Conservation (phyloP, 352 stramenopile genomes). For the Pythium dissimile region DNA sequence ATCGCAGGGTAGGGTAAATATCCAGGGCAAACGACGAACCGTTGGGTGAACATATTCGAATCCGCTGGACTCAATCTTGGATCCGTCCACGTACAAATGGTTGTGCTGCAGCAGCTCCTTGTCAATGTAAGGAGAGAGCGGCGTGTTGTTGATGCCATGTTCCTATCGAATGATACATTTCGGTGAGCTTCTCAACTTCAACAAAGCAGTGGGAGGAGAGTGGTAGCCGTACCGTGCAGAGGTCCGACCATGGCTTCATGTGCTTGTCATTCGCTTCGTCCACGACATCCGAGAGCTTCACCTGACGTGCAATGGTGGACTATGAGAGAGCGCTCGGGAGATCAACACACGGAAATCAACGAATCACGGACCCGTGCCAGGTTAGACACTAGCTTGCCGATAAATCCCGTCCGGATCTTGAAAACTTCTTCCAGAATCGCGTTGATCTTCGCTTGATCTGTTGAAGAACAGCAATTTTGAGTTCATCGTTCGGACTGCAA, state of each 20-base stretch:
- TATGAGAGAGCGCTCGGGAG: not conserved
- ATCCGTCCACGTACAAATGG: slow-evolving; percentile 72
- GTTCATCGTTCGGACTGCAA: not conserved
- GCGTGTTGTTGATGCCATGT: slow-evolving; percentile 79
- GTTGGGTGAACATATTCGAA: slow-evolving; percentile 74
- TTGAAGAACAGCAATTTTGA: not conserved
- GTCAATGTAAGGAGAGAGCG: slow-evolving; percentile 85
- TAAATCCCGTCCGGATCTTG: slow-evolving; percentile 80
- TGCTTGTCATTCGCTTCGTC: slow-evolving; percentile 90
- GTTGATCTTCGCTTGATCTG: slow-evolving; percentile 82
- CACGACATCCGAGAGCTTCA: slow-evolving; percentile 78
- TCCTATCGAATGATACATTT: slow-evolving; percentile 30
- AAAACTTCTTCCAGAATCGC: slow-evolving; percentile 72
- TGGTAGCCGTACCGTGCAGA: slow-evolving; percentile 48
- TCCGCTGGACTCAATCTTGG: slow-evolving; percentile 73
- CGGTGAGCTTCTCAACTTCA: not conserved
- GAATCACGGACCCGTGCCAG: slow-evolving; percentile 51
- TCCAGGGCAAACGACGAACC: slow-evolving; percentile 26
- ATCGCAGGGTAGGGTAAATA: too few species aligned
- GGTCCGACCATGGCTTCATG: slow-evolving; percentile 85
- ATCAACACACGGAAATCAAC: not conserved
- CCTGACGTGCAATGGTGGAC: slow-evolving; percentile 13
- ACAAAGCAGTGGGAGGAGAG: not conserved
- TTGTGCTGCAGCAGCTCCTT: slow-evolving; percentile 86
- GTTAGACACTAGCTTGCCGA: slow-evolving; percentile 84